Evolutionary conservation across 2,329 filamentous ascomycete species (phyloP), one percentile per base, ranked within the genome.

Genomic region (Botrytis hyacinthi): DNA sequence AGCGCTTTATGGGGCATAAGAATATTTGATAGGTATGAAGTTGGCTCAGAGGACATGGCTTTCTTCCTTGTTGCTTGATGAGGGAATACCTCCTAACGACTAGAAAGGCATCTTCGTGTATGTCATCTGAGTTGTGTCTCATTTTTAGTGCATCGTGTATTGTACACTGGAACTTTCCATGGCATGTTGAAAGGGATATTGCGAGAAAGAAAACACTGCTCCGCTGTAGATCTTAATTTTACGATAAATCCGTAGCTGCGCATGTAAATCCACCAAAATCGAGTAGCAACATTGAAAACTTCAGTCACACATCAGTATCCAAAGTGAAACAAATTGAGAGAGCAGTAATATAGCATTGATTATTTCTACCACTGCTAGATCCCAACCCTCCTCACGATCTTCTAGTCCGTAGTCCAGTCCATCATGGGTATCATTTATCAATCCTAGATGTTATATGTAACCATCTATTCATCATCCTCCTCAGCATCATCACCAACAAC

Each of bases 401-500:
- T 68, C 66, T 42, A 57, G 66, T 32, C 35, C 37, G 37, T 68
- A 57, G 66, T n/a, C 66, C 35, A 68, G 66, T 48, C 26, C 48
- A 68, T 68, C 66, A 57, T 68, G 66, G 66, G 66, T 68, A 68
- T 57, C 26, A 68, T 68, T 68, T 29, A n/a, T 48, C 6, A 68
- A 68, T 68, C 66, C n/a, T 68, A 68, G 66, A 68, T 68, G 66
- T 57, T 14, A 44, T 18, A 60, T 71, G 35, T 35, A 42, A 72
- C 44, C 63, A 81, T 91, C 90, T 98, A 99, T 86, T 99, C 96
- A 83, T 99, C 96, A 84, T 99, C 96, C 83, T 99, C 96, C 80
- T 98, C 96, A 81, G 90, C 95, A 85, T 95, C 95, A 85, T 99
- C 96, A 86, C 97, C 96, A 83, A 98, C 95, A 84, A 99, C 95